phyloP scores from a whole-genome alignment of 805 yeast species.

The Ogataea methylovora region DNA sequence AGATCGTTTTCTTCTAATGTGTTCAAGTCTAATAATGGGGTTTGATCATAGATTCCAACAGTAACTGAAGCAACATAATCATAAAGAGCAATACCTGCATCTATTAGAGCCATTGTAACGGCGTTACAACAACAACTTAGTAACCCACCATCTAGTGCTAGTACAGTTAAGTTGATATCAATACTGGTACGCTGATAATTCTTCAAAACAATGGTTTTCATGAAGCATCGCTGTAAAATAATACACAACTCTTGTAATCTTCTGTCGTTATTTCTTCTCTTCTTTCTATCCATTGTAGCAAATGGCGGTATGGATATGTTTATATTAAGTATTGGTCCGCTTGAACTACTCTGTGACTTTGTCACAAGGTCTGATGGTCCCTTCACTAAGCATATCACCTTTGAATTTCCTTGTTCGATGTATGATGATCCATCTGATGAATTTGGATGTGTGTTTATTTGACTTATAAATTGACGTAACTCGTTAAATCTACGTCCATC shows the following conservation, averaged over 20 bases:
- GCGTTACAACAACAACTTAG: slow-evolving; percentile 77
- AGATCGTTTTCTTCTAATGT: slow-evolving; percentile 78
- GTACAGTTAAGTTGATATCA: slow-evolving; percentile 65
- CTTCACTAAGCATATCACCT: slow-evolving; percentile 73
- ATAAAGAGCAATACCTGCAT: slow-evolving; percentile 92
- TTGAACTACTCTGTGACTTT: slow-evolving; percentile 45
- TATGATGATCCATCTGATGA: slow-evolving; percentile 90
- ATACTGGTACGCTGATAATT: slow-evolving; percentile 80
- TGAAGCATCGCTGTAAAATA: slow-evolving; percentile 60
- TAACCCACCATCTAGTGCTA: slow-evolving; percentile 88
- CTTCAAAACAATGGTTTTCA: slow-evolving; percentile 64
- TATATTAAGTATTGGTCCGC: slow-evolving; percentile 57
- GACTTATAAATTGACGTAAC: slow-evolving; percentile 71
- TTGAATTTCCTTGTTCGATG: slow-evolving; percentile 87
- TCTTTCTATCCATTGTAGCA: slow-evolving; percentile 68
- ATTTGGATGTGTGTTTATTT: slow-evolving; percentile 80
- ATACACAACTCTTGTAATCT: slow-evolving; percentile 62
- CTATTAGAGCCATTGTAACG: slow-evolving; percentile 80
- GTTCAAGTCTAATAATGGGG: slow-evolving; percentile 76
- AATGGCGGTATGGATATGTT: slow-evolving; percentile 72
- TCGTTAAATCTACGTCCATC: slow-evolving; percentile 98
- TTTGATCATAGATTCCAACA: slow-evolving; percentile 71
- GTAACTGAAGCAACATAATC: slow-evolving; percentile 80
- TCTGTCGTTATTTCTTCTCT: slow-evolving; percentile 58
- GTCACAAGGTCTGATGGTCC: slow-evolving; percentile 95